A percentile compares a stretch with the other conserved stretches of the same genome.
Evolutionary conservation across 2,329 filamentous ascomycete species (phyloP).

Genomic region (Aquanectria penicillioides): DNA sequence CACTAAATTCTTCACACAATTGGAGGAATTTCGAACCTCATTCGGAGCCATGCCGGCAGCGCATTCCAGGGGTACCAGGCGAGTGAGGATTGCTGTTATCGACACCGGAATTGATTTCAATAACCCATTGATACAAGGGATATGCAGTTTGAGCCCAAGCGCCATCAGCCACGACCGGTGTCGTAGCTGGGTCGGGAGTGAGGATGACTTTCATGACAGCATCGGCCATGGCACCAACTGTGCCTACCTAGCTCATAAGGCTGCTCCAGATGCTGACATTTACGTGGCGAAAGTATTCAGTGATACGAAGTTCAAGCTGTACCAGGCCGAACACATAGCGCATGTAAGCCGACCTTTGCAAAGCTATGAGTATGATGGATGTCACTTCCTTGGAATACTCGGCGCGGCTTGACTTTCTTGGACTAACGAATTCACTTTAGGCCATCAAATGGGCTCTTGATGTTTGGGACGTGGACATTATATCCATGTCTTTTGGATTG

Average conservation of each 20-base stretch:
- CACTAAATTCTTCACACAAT: too few relatives aligned
- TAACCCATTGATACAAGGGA: background rate
- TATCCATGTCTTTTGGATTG: constrained; percentile 42
- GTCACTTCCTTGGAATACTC: background rate
- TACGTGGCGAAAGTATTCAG: constrained; percentile 15
- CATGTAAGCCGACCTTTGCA: background rate
- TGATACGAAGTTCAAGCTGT: background rate
- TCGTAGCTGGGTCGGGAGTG: background rate
- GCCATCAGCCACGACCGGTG: too few relatives aligned
- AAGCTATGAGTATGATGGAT: too few relatives aligned
- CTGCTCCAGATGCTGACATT: constrained; percentile 10
- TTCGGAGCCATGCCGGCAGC: too few relatives aligned
- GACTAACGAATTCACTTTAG: constrained; percentile 2
- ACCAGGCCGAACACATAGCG: constrained; percentile 5
- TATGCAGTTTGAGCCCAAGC: background rate
- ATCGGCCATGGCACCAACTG: constrained; percentile 17
- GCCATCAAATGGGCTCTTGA: constrained; percentile 36
- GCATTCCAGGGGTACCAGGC: too few relatives aligned
- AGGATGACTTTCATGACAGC: background rate
- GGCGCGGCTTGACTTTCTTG: background rate
- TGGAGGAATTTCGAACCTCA: too few relatives aligned
- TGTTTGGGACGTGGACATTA: constrained; percentile 35
- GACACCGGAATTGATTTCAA: constrained; percentile 6
- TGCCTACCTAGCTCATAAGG: background rate
- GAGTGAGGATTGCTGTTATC: constrained; percentile 4